A percentile compares a stretch with the other conserved stretches of the same genome.
These are phyloP conservation scores for Schizochytrium sp. DNA, from an alignment of 108 stramenopile genomes.

Conservation along the genomic window DNA sequence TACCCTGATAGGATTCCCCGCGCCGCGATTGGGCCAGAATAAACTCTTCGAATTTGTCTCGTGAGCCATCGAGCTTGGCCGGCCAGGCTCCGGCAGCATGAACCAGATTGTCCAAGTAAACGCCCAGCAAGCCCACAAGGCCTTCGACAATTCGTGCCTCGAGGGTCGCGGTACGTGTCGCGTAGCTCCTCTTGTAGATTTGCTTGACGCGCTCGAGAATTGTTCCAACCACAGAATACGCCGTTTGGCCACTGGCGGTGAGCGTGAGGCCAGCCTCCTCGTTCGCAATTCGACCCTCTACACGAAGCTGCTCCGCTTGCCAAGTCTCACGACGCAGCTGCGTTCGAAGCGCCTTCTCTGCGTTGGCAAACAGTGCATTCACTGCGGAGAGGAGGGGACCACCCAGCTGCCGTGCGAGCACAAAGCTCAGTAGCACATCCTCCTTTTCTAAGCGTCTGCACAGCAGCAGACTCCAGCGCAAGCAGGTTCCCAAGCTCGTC, in stretches of 20 bases:
- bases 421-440: not conserved
- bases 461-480: not conserved
- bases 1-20: not conserved
- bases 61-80: not conserved
- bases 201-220: not conserved
- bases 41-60: constrained; percentile 11
- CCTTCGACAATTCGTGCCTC: not conserved
- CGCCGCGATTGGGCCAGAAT: not conserved
- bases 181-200: not conserved
- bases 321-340: not conserved
- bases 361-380: not conserved
- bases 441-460: not conserved
- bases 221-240: not conserved
- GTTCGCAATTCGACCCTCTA: not conserved
- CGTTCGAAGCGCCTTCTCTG: not conserved
- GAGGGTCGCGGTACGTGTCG: not conserved
- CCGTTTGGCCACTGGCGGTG: not conserved
- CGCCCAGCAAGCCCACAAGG: not conserved
- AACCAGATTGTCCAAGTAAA: not conserved
- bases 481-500: not conserved
- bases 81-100: constrained; percentile 6
- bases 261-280: not conserved
- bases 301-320: not conserved
- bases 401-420: not conserved
- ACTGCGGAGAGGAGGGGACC: not conserved